Evolutionary conservation across 352 stramenopile genomes (phyloP).

Genomic region (Phytophthora brassicae): DNA sequence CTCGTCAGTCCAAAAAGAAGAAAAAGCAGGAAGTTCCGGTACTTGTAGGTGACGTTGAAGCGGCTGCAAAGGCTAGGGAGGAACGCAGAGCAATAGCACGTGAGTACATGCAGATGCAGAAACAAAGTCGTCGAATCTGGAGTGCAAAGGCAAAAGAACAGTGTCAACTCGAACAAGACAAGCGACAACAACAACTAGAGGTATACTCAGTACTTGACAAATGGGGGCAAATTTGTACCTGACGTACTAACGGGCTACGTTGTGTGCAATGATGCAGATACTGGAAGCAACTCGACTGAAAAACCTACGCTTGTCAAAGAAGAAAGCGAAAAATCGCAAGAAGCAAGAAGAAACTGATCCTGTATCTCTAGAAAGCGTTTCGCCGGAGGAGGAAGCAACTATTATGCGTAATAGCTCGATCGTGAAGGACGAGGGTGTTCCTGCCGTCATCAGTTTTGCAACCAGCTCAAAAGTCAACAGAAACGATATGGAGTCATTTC

Average conservation of each 20-base stretch:
- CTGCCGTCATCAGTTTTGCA: background rate
- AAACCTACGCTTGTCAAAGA: slow-evolving; percentile 28
- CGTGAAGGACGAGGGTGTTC: background rate
- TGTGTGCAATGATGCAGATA: slow-evolving; percentile 16
- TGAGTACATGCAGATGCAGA: slow-evolving; percentile 72
- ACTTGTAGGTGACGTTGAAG: background rate
- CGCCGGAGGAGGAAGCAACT: background rate
- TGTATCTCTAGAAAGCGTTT: background rate
- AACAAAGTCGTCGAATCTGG: slow-evolving; percentile 42
- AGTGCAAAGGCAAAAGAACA: slow-evolving; percentile 41
- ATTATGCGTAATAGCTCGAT: background rate
- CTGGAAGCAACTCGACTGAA: slow-evolving; percentile 33
- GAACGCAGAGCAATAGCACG: slow-evolving; percentile 57
- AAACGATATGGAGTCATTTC: slow-evolving; percentile 2
- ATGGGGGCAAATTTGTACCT: background rate
- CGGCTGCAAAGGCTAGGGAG: slow-evolving; percentile 28
- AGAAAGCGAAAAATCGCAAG: background rate
- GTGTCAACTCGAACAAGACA: slow-evolving; percentile 39
- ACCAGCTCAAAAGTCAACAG: background rate
- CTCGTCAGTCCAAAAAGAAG: slow-evolving; percentile 13
- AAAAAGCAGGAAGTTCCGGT: slow-evolving; percentile 11
- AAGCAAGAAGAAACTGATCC: slow-evolving; percentile 2
- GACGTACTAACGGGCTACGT: background rate
- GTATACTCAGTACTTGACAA: slow-evolving; percentile 20
- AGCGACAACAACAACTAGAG: slow-evolving; percentile 51